These are phyloP conservation scores for Umbelopsis vinacea DNA, from an alignment of 192 early-diverging fungal species.

Conservation along the genomic window DNA sequence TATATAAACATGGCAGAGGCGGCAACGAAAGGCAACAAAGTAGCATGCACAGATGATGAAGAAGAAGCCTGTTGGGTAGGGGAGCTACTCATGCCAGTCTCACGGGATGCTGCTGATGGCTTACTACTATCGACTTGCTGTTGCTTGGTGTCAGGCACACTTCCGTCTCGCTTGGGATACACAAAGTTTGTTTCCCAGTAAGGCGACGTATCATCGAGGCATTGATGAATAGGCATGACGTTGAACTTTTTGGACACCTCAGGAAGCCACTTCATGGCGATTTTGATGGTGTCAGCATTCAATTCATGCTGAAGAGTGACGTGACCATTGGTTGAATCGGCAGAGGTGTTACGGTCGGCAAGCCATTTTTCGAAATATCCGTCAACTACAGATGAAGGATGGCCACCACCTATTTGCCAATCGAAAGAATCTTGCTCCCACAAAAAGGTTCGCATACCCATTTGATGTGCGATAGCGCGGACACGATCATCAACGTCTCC, in stretches of 20 bases:
- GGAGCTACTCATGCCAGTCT: background rate
- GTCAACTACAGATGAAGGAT: constrained; percentile 12
- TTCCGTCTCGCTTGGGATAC: constrained; percentile 26
- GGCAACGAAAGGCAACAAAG: background rate
- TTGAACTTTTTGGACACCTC: constrained; percentile 31
- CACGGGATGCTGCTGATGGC: background rate
- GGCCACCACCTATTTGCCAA: constrained; percentile 20
- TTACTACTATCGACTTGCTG: too few species aligned
- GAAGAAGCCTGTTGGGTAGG: background rate
- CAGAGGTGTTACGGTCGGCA: background rate
- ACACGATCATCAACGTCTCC: constrained; percentile 67
- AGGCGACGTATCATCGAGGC: constrained; percentile 37
- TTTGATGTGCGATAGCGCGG: constrained; percentile 48
- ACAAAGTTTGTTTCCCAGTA: constrained; percentile 39
- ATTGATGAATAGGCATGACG: constrained; percentile 35
- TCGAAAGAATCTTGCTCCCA: constrained; percentile 29
- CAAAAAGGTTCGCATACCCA: constrained; percentile 44
- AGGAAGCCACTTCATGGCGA: constrained; percentile 45
- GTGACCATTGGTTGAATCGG: constrained; percentile 24
- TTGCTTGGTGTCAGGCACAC: background rate
- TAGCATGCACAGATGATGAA: background rate
- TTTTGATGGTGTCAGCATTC: constrained; percentile 31
- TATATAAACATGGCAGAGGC: background rate
- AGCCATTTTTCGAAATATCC: constrained; percentile 5
- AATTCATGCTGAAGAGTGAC: constrained; percentile 45